These are phyloP conservation scores for Spiromastix sp. DNA, from an alignment of 2,329 filamentous ascomycete species.

Conservation along the genomic window DNA sequence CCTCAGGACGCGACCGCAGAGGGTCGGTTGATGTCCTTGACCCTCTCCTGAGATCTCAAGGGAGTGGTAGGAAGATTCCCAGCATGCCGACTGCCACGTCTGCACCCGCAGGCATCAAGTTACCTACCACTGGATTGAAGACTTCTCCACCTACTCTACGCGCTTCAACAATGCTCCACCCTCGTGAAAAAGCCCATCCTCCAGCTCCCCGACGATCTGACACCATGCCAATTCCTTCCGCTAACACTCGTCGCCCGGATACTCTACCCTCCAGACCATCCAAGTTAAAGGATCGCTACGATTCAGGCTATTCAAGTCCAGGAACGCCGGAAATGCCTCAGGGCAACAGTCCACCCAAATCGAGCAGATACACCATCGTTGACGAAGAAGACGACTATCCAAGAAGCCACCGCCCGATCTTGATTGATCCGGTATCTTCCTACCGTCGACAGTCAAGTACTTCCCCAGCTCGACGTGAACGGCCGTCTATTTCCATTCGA, in stretches of 20 bases:
- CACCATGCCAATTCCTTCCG: slow-evolving; percentile 19
- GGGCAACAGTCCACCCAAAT: slow-evolving; percentile 24
- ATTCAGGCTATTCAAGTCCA: slow-evolving; percentile 38
- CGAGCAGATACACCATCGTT: slow-evolving; percentile 23
- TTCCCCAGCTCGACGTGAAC: slow-evolving; percentile 21
- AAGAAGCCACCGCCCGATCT: slow-evolving; percentile 9
- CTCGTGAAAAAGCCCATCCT: slow-evolving; percentile 20
- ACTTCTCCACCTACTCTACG: slow-evolving; percentile 23
- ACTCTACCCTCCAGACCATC: slow-evolving; percentile 22
- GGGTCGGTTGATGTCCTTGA: slow-evolving; percentile 20
- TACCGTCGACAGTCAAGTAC: slow-evolving; percentile 18
- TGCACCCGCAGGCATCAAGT: slow-evolving; percentile 24
- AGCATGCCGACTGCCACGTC: slow-evolving; percentile 26
- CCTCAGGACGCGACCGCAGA: slow-evolving; percentile 13
- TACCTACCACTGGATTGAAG: slow-evolving; percentile 16
- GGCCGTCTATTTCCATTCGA: slow-evolving; percentile 12
- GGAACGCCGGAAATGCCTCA: slow-evolving; percentile 30
- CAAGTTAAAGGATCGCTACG: slow-evolving; percentile 26
- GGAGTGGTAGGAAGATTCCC: slow-evolving; percentile 20
- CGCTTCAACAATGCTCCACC: slow-evolving; percentile 21
- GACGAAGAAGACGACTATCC: slow-evolving; percentile 17
- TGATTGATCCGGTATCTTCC: slow-evolving; percentile 19
- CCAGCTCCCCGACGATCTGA: slow-evolving; percentile 20
- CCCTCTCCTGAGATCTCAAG: slow-evolving; percentile 22
- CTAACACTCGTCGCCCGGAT: slow-evolving; percentile 18